Base-by-base conservation (phyloP, 2,329 filamentous ascomycete genomes). In the Pestalotiopsis sp. region DNA sequence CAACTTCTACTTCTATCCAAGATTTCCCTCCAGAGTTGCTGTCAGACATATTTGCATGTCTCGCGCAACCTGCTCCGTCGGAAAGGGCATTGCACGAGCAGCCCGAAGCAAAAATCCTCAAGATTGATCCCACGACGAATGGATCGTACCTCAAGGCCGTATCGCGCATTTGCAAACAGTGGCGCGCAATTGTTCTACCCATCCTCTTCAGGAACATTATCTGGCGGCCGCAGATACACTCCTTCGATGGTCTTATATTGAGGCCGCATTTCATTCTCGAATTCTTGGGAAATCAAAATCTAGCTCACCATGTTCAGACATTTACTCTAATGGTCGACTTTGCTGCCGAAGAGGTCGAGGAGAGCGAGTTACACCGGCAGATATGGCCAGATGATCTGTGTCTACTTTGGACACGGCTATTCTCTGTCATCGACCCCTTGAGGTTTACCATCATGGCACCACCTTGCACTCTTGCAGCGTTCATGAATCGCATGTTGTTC, bases 21-120 rank as follows among this genome's bases (percentile, higher is more conserved):
- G 38, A 38, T 25, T 83, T 92, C 23, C 91, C 90, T 2, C 88
- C 87, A 71, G 91, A 93, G 79, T 79, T 92, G 61, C 78, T 91
- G 25, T 77, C 85, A 66, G 82, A 87, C 3, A 85, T 92, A 71
- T 82, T 92, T 72, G 79, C 78, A n/a, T 85, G 84, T 73, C 81
- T 92, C 61, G 84, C 87, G 72, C 74, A 74, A 0, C 76, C 81
- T 2, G 82, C 87, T 11, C 85, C 86, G 13, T 88, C 89, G 0
- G 78, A 83, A 58, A 74, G 73, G 52, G 81, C 81, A 17, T 77
- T 90, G 25, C 82, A 85, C 67, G 81, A 87, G 65, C 83, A 85
- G 71, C 89, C 86, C 31, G 81, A 69, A 74, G 74, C 78, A 77
- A 69, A 71, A 75, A 70, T 79, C 75, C 72, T 89, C n/a, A 81